A percentile compares a stretch with the other conserved stretches of the same genome.
Conservation (phyloP, 2,329 filamentous ascomycete species). For the Paecilomyces sp. region DNA sequence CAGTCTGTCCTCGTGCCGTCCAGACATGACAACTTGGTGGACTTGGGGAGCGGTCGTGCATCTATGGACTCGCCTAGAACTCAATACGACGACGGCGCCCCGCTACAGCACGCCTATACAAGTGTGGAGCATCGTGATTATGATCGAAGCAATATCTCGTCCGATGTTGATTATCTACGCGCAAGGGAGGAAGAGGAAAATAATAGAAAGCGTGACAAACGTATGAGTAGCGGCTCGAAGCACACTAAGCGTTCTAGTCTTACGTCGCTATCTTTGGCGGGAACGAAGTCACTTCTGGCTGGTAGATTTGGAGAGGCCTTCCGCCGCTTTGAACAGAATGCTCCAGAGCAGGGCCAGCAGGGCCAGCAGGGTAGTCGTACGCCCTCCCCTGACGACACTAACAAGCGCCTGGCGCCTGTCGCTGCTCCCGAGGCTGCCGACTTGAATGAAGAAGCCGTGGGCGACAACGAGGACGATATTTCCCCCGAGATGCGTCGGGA, state of each 20-base stretch:
- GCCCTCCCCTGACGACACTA: conserved; percentile 37
- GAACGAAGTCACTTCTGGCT: conserved; percentile 74
- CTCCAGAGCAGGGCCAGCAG: conserved; percentile 21
- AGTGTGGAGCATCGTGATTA: conserved; percentile 24
- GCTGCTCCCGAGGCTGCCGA: conserved; percentile 69
- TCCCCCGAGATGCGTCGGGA: conserved; percentile 86
- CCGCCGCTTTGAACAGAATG: conserved; percentile 71
- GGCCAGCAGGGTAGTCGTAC: conserved; percentile 13
- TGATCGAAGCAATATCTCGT: conserved; percentile 55
- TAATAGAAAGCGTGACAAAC: conserved; percentile 49
- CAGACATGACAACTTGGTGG: conserved; percentile 73
- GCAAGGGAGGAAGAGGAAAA: conserved; percentile 62
- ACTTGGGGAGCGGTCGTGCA: conserved; percentile 56
- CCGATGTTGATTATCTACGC: conserved; percentile 76
- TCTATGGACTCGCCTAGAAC: conserved; percentile 26
- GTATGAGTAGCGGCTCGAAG: conserved; percentile 51
- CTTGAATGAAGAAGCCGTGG: conserved; percentile 61
- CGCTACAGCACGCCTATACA: conserved; percentile 25
- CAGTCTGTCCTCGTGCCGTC: conserved; percentile 77
- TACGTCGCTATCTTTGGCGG: conserved; percentile 59
- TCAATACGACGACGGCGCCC: conserved; percentile 28
- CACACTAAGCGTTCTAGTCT: conserved; percentile 68
- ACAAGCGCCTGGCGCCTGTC: conserved; percentile 57
- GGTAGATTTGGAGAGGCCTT: conserved; percentile 92
- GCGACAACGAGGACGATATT: conserved; percentile 62